Percentiles rank a stretch among this genome's conserved stretches.
Conservation (phyloP, 73 alveolate genomes). For the Tetrahymena malaccensis region DNA sequence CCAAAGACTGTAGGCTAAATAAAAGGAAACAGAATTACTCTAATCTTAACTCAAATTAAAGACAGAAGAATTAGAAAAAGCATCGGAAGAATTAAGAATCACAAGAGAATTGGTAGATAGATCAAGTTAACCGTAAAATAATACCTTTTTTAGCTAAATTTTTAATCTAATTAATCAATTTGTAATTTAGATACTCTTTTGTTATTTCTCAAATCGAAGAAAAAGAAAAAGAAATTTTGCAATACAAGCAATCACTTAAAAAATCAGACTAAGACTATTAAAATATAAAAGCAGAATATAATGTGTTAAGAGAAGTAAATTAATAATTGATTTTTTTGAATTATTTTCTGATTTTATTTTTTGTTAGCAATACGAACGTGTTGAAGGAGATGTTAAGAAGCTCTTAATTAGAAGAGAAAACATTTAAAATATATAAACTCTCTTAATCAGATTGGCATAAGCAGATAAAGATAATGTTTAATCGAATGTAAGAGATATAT, state of each 20-base stretch:
- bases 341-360: neutral
- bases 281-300: slow-evolving; percentile 41
- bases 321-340: neutral
- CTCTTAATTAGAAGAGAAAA: slow-evolving; percentile 32
- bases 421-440: slow-evolving; percentile 16
- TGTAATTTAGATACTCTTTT: slow-evolving; percentile 3
- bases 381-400: slow-evolving; percentile 23
- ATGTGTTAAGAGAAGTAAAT: slow-evolving; percentile 9
- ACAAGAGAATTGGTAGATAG: slow-evolving; percentile 53
- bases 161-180: slow-evolving; percentile 13
- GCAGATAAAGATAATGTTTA: slow-evolving; percentile 17
- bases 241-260: slow-evolving; percentile 45
- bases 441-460: slow-evolving; percentile 17
- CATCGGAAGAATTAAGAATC: slow-evolving; percentile 45
- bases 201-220: slow-evolving; percentile 57
- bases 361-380: slow-evolving; percentile 12
- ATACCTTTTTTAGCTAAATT: slow-evolving; percentile 45
- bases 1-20: slow-evolving; percentile 61
- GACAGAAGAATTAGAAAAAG: slow-evolving; percentile 44
- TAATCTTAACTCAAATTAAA: slow-evolving; percentile 31
- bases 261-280: slow-evolving; percentile 32
- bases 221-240: slow-evolving; percentile 46
- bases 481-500: slow-evolving; percentile 14
- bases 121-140: slow-evolving; percentile 51
- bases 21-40: slow-evolving; percentile 58